Conservation (phyloP, 148 eudicot species). For the Spergularia bocconei region DNA sequence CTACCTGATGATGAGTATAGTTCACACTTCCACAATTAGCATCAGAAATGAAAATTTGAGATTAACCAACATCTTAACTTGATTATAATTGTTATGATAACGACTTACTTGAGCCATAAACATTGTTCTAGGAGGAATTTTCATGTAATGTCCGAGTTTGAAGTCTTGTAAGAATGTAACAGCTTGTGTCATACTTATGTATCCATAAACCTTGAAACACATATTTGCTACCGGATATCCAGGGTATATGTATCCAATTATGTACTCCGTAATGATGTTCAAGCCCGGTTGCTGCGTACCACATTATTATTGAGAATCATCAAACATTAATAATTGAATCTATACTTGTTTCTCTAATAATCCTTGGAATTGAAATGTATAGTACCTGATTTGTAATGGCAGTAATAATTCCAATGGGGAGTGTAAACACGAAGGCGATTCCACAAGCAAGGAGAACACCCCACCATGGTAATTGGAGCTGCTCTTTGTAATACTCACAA, state of each 20-base stretch:
- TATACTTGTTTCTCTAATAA: neutral
- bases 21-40: too few relatives aligned
- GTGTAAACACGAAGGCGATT: conserved; percentile 89
- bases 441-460: conserved; percentile 89
- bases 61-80: neutral
- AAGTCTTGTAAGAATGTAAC: conserved; percentile 91
- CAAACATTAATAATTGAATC: neutral
- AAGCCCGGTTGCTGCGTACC: conserved; percentile 65
- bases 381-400: conserved; percentile 94
- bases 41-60: neutral
- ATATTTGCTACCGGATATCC: conserved; percentile 98
- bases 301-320: neutral
- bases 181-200: conserved; percentile 93
- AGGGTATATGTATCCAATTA: conserved; percentile 94
- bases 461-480: conserved; percentile 99
- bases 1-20: conserved; percentile 37
- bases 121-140: conserved; percentile 94
- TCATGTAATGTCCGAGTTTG: conserved; percentile 99
- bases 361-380: neutral
- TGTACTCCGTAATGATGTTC: conserved; percentile 91
- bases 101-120: conserved; percentile 97
- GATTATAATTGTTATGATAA: neutral
- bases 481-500: conserved; percentile 89
- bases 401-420: conserved; percentile 89
- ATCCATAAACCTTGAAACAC: conserved; percentile 96